Conservation (phyloP, 805 yeast genomes). For the Starmerella potacharoeniae region DNA sequence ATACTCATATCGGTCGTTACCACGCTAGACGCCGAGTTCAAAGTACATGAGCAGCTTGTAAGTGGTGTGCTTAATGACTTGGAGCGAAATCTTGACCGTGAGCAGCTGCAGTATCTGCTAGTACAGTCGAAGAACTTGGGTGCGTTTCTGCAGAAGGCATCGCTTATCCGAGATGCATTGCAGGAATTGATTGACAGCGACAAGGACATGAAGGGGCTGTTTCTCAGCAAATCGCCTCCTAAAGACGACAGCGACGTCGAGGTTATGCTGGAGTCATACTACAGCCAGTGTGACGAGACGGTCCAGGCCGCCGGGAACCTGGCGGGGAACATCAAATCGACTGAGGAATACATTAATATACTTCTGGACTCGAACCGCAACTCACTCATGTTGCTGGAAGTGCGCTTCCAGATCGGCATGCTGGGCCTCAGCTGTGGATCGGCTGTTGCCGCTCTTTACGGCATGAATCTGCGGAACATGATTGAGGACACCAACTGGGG, state of each 20-base stretch:
- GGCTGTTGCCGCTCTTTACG: slow-evolving; percentile 76
- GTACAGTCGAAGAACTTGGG: slow-evolving; percentile 76
- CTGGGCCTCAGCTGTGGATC: slow-evolving; percentile 72
- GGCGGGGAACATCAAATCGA: slow-evolving; percentile 72
- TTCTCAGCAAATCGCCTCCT: slow-evolving; percentile 45
- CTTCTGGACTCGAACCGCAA: slow-evolving; percentile 89
- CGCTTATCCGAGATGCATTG: slow-evolving; percentile 66
- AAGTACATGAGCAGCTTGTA: slow-evolving; percentile 66
- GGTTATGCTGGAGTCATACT: slow-evolving; percentile 78
- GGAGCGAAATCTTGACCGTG: slow-evolving; percentile 72
- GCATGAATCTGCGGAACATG: slow-evolving; percentile 90
- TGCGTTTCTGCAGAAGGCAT: slow-evolving; percentile 74
- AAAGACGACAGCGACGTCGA: slow-evolving; percentile 82
- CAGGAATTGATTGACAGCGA: slow-evolving; percentile 82
- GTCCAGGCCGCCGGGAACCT: slow-evolving; percentile 78
- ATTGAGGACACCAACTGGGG: slow-evolving; percentile 75
- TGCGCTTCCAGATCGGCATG: slow-evolving; percentile 72
- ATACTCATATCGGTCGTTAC: slow-evolving; percentile 70
- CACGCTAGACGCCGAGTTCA: slow-evolving; percentile 75
- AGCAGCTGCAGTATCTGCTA: slow-evolving; percentile 62
- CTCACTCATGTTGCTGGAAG: slow-evolving; percentile 77
- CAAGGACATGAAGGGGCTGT: slow-evolving; percentile 72
- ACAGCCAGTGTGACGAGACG: slow-evolving; percentile 82
- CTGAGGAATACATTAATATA: slow-evolving; percentile 90
- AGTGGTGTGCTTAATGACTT: slow-evolving; percentile 62